Percentiles rank a stretch among this genome's conserved stretches.
phyloP scores from a whole-genome alignment of 305 asterid species.

The Rubia peregrina region DNA sequence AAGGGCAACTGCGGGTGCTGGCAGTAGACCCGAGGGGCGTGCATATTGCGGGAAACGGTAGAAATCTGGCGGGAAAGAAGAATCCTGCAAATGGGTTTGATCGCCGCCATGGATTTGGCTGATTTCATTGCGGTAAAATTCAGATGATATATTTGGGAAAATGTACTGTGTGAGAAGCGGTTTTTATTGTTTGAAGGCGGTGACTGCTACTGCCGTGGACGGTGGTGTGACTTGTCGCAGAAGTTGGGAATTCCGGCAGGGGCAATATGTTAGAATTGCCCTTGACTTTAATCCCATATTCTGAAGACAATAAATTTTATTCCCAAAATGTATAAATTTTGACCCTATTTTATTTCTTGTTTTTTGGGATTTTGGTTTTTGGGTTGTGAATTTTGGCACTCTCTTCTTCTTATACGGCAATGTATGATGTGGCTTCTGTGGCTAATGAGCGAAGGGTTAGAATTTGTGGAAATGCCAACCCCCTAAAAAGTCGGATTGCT shows the following conservation, averaged over 20 bases:
- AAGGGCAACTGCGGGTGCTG: conserved; percentile 18
- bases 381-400: background rate
- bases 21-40: conserved; percentile 15
- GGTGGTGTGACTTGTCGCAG: background rate
- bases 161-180: background rate
- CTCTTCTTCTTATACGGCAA: background rate
- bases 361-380: background rate
- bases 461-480: background rate
- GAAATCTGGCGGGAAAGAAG: conserved; percentile 36
- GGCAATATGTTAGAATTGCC: background rate
- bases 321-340: background rate
- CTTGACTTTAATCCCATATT: background rate
- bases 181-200: background rate
- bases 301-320: background rate
- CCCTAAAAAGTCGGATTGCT: background rate
- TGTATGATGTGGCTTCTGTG: background rate
- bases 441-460: background rate
- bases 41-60: conserved; percentile 17
- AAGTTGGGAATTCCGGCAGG: background rate
- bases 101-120: conserved; percentile 26
- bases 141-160: background rate
- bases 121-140: conserved; percentile 27
- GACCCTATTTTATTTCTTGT: background rate
- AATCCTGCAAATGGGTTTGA: conserved; percentile 53
- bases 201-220: background rate